These are phyloP conservation scores for Xerocomellus chrysenteron DNA, from an alignment of 768 basidiomycete species.

Conservation along the genomic window DNA sequence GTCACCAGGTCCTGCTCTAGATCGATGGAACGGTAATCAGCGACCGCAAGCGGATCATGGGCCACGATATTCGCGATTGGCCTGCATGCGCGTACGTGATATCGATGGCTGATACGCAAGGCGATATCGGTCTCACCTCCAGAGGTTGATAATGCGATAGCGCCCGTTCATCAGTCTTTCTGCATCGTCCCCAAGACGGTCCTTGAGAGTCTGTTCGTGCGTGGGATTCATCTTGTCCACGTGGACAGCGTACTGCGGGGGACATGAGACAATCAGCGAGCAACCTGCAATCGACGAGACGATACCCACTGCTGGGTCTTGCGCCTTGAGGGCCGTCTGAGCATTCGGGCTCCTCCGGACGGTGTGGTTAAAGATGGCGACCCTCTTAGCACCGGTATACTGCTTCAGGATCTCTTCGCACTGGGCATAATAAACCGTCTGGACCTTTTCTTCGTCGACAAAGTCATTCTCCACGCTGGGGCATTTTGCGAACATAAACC, in stretches of 20 bases:
- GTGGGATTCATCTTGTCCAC: neutral
- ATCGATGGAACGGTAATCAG: neutral
- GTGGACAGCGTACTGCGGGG: neutral
- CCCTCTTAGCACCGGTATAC: neutral
- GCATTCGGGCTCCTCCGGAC: neutral
- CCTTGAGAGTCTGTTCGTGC: neutral
- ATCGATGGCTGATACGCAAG: neutral
- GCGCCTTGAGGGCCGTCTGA: neutral
- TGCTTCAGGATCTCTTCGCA: neutral
- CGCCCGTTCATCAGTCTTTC: constrained; percentile 40
- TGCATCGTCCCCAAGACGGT: constrained; percentile 38
- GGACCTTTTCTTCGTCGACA: neutral
- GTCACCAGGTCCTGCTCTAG: neutral
- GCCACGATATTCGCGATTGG: neutral
- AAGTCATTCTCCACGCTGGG: constrained; percentile 1
- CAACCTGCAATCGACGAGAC: neutral
- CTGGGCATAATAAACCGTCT: neutral
- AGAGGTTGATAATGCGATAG: constrained; percentile 43
- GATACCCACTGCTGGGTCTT: neutral
- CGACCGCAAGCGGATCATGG: neutral
- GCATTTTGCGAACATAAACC: neutral
- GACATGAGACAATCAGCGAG: neutral
- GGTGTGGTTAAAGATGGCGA: neutral
- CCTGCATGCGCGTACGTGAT: neutral
- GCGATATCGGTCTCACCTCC: constrained; percentile 26